Conservation (phyloP, 805 yeast species). For the Phaffomyces opuntiae region DNA sequence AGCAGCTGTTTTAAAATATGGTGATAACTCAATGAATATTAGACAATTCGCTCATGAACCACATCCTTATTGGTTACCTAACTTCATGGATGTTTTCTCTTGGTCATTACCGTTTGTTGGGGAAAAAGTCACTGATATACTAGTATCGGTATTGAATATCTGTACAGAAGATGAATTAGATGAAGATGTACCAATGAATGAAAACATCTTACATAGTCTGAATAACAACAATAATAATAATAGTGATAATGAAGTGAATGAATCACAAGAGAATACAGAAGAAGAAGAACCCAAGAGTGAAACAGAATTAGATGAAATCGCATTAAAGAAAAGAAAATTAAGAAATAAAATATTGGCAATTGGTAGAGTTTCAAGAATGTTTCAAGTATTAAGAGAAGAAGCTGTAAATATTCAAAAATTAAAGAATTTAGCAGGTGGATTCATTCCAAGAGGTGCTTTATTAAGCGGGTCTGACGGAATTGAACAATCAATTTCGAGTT, state of each 20-base stretch:
- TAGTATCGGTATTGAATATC: conserved; percentile 81
- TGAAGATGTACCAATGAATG: conserved; percentile 52
- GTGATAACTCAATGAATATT: conserved; percentile 87
- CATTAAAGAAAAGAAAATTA: conserved; percentile 44
- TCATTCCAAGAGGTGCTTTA: conserved; percentile 78
- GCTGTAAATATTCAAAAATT: conserved; percentile 78
- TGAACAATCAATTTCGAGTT: conserved; percentile 56
- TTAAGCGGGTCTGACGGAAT: conserved; percentile 80
- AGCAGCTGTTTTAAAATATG: conserved; percentile 92
- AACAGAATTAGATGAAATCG: conserved; percentile 19
- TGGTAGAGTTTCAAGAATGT: conserved; percentile 94
- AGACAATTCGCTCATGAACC: conserved; percentile 89
- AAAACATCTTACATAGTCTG: conserved; percentile 6
- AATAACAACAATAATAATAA: not conserved
- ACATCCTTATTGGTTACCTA: conserved; percentile 96
- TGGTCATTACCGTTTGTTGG: conserved; percentile 98
- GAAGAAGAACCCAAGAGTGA: not conserved
- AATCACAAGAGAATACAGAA: conserved; percentile 17
- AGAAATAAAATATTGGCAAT: conserved; percentile 89
- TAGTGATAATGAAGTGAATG: conserved; percentile 11
- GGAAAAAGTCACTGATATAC: conserved; percentile 90
- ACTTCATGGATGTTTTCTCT: conserved; percentile 93
- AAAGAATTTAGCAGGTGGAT: conserved; percentile 67
- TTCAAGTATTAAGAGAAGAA: conserved; percentile 79
- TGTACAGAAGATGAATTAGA: conserved; percentile 94